These are phyloP conservation scores for Draba incana DNA, from an alignment of 345 rosid genomes.

Conservation along the genomic window DNA sequence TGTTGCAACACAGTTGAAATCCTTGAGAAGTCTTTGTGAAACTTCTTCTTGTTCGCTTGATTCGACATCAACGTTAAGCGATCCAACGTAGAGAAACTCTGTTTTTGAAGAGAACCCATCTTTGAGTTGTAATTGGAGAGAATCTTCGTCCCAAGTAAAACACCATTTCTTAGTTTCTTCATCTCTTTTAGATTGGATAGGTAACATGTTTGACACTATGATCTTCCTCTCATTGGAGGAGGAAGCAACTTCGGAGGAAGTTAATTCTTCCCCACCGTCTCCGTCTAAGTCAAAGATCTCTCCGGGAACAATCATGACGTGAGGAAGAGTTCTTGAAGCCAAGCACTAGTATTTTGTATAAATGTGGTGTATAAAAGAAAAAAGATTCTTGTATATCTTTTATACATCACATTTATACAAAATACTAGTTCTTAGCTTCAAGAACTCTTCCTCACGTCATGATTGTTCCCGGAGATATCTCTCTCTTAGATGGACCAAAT, in stretches of 20 bases:
- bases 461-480: constrained; percentile 54
- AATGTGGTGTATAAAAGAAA: too few relatives aligned
- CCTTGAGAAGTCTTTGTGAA: constrained; percentile 42
- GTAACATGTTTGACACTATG: constrained; percentile 48
- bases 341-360: too few relatives aligned
- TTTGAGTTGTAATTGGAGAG: constrained; percentile 43
- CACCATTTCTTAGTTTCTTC: constrained; percentile 38
- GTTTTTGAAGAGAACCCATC: constrained; percentile 47
- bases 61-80: constrained; percentile 41
- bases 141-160: constrained; percentile 47
- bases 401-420: too few relatives aligned
- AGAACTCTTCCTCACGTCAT: constrained; percentile 49
- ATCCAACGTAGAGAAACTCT: constrained; percentile 48
- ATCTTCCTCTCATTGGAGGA: constrained; percentile 38
- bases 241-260: constrained; percentile 27
- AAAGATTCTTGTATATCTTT: too few relatives aligned
- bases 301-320: constrained; percentile 58
- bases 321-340: constrained; percentile 36
- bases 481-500: constrained; percentile 31
- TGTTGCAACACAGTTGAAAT: constrained; percentile 50
- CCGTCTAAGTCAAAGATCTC: constrained; percentile 44
- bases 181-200: constrained; percentile 43
- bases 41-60: constrained; percentile 46
- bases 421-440: too few relatives aligned
- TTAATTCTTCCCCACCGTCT: constrained; percentile 22